Evolutionary conservation across 106 monocot genomes (phyloP).

Genomic region (Dioscorea dumetorum): DNA sequence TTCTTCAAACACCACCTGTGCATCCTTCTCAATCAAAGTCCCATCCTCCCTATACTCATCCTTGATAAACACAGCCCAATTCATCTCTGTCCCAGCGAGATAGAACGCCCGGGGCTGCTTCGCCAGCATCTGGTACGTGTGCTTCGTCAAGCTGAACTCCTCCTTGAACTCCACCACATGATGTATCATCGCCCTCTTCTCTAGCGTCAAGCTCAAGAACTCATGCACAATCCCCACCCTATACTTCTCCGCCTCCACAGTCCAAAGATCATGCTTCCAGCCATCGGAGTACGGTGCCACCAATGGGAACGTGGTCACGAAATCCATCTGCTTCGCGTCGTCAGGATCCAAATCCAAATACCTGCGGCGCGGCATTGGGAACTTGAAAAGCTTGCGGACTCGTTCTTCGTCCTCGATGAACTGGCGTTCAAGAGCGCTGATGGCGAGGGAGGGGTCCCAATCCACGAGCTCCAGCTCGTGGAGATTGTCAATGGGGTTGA

Average conservation of each 20-base stretch:
- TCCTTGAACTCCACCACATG: conserved; percentile 98
- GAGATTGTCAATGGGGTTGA: conserved; percentile 40
- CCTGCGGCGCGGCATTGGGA: conserved; percentile 52
- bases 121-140: conserved; percentile 63
- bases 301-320: conserved; percentile 53
- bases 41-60: conserved; percentile 68
- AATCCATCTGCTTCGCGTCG: conserved; percentile 41
- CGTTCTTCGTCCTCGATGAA: conserved; percentile 61
- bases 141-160: conserved; percentile 79
- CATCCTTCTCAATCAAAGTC: conserved; percentile 65
- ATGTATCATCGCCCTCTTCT: conserved; percentile 90
- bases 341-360: conserved; percentile 50
- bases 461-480: conserved; percentile 60
- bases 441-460: conserved; percentile 70
- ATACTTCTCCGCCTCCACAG: conserved; percentile 89
- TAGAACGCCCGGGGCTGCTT: conserved; percentile 91
- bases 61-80: conserved; percentile 89
- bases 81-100: conserved; percentile 93
- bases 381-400: conserved; percentile 60
- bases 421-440: conserved; percentile 69
- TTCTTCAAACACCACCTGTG: conserved; percentile 66
- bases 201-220: conserved; percentile 77
- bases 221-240: conserved; percentile 84
- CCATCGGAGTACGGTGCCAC: conserved; percentile 88
- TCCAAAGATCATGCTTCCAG: conserved; percentile 55